Conservation (phyloP, 306 rosid genomes). For the Betula pendula region DNA sequence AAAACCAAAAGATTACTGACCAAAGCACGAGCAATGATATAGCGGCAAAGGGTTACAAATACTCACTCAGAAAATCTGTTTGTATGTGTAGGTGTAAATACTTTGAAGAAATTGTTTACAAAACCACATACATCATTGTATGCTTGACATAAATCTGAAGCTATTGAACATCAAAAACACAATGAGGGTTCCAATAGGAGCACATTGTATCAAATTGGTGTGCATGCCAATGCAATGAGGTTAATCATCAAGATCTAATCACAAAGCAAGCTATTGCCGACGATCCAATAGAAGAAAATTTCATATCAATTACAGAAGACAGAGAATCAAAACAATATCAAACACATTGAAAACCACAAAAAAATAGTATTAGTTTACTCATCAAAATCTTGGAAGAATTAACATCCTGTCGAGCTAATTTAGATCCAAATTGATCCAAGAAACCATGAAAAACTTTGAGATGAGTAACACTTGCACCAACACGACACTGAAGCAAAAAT, state of each 20-base stretch:
- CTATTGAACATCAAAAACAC: neutral
- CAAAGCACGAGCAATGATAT: neutral
- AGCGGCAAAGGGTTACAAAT: neutral
- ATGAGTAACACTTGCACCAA: constrained; percentile 3
- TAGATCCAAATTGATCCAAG: constrained; percentile 43
- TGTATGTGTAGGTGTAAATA: neutral
- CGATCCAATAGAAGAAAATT: constrained; percentile 28
- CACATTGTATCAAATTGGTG: constrained; percentile 8
- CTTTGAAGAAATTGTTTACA: neutral
- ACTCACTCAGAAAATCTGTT: neutral
- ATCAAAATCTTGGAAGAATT: neutral
- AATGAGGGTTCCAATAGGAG: neutral
- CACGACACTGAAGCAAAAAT: neutral
- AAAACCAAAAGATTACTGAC: neutral
- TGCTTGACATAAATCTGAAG: neutral
- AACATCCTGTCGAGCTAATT: constrained; percentile 16
- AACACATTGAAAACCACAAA: constrained; percentile 19
- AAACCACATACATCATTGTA: neutral
- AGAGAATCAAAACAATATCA: constrained; percentile 15
- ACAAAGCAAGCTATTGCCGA: constrained; percentile 13
- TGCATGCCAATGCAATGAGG: constrained; percentile 3
- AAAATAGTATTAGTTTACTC: neutral
- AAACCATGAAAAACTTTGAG: neutral
- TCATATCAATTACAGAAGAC: neutral
- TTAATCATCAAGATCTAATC: constrained; percentile 34